Conservation (phyloP, 176 grass and related monocot genomes). For the Ananas comosus region DNA sequence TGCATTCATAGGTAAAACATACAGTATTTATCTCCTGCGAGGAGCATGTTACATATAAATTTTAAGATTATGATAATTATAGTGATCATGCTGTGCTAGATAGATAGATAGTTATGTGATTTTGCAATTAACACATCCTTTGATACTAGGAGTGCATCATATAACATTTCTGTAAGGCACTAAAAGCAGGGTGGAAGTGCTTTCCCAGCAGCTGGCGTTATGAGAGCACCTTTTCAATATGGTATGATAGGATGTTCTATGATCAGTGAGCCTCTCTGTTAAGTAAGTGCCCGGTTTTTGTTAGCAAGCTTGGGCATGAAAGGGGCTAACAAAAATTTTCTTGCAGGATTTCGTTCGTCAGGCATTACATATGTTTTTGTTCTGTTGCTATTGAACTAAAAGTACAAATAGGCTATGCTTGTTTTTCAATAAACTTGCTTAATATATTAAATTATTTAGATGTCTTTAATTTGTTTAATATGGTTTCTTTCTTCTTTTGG, state of each 20-base stretch:
- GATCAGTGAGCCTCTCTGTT: conserved; percentile 23
- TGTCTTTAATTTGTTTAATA: no score
- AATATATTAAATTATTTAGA: no score
- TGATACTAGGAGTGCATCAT: conserved; percentile 42
- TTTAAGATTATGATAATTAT: no score
- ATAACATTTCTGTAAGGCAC: conserved; percentile 39
- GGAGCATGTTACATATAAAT: no score
- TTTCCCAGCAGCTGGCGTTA: conserved; percentile 30
- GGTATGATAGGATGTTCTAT: conserved; percentile 53
- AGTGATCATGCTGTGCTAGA: not conserved
- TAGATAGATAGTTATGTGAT: conserved; percentile 25
- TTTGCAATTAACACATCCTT: conserved; percentile 33
- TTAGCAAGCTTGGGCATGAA: conserved; percentile 9
- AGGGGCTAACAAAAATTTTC: conserved; percentile 23
- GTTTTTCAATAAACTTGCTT: no score
- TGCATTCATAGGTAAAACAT: no score
- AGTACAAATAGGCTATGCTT: no score
- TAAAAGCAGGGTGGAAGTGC: conserved; percentile 27
- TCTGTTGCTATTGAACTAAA: not conserved
- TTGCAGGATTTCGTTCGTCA: conserved; percentile 9
- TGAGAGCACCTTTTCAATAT: conserved; percentile 37
- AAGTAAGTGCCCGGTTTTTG: conserved; percentile 19
- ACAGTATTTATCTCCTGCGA: no score
- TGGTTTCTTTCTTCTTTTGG: not conserved
- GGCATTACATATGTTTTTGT: not conserved